Evolutionary conservation across 768 basidiomycete genomes (phyloP), one percentile per base, ranked within the genome.

Genomic region (Tulasnella sp.): DNA sequence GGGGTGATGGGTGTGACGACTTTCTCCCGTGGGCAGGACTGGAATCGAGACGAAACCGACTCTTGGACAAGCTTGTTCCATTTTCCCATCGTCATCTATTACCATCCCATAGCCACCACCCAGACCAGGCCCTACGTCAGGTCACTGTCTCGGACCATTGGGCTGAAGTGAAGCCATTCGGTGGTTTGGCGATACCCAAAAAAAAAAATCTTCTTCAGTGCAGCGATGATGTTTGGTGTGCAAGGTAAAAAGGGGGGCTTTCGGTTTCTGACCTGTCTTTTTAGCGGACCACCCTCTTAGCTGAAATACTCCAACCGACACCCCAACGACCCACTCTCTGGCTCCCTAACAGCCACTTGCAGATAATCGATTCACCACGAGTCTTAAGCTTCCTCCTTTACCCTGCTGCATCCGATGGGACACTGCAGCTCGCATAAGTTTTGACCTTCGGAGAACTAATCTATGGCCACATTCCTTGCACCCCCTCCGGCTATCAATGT

Each of bases 131-230:
- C 51, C 51, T 26, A 20, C 26, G 61, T 35, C 61, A 67, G 26
- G 23, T 15, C 16, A 67, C 32, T 29, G 61, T 23, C 26, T 29
- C 15, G 61, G 61, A 16, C 51, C 51, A 10, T 35, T 18, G 61
- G 61, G 61, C 61, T 67, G 61, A 67, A 67, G 61, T 67, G 61
- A 67, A 67, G 61, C 61, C 61, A 35, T 67, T 67, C 61, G 61
- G 29, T 67, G 3, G 61, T 51, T n/a, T 51, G 51, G 51, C 51
- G 51, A 51, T n/a, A 51, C 51, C 61, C 61, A 26, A 35, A 35
- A 35, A 35, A 26, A 35, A 35, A 35, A 35, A 2, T 35, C 16
- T 67, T 61, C 40, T 44, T 35, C 61, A 29, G 26, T 35, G 35
- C 35, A 32, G 29, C 61, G 15, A 67, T 67, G 61, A 67, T 67